Conservation (phyloP, 177 flowering plant genomes). For the Vitis hybrid region DNA sequence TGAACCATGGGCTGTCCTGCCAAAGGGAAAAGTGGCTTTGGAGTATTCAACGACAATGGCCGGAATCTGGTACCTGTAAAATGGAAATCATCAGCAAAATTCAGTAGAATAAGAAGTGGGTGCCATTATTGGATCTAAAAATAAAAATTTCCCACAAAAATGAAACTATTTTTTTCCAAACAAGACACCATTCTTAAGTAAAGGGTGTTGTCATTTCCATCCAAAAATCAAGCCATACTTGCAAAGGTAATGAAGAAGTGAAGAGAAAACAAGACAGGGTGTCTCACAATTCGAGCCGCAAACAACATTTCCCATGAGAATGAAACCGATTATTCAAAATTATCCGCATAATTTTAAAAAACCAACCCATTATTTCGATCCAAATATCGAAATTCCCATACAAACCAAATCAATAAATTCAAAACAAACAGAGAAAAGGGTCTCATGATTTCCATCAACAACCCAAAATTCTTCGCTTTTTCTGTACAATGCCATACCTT, state of each 20-base stretch:
- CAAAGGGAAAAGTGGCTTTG: slow-evolving; percentile 75
- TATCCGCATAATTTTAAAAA: too few relatives aligned
- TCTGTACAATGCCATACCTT: slow-evolving; percentile 41
- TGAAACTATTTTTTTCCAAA: not conserved
- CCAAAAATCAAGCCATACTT: too few relatives aligned
- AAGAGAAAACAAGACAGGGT: too few relatives aligned
- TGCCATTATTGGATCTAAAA: not conserved
- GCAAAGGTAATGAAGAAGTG: not conserved
- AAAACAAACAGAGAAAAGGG: not conserved
- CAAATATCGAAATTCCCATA: too few relatives aligned
- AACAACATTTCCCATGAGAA: not conserved
- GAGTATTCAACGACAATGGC: slow-evolving; percentile 68
- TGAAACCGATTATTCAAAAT: not conserved
- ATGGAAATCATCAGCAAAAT: not conserved
- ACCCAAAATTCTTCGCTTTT: not conserved
- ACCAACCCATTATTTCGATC: too few relatives aligned
- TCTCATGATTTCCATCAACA: not conserved
- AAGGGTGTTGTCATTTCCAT: too few relatives aligned
- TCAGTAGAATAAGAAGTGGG: not conserved
- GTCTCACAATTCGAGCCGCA: not conserved
- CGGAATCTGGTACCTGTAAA: slow-evolving; percentile 65
- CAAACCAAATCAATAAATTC: not conserved
- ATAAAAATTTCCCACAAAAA: not conserved
- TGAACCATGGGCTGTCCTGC: slow-evolving; percentile 80
- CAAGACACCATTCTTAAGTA: too few relatives aligned